Evolutionary conservation across 2,329 filamentous ascomycete genomes (phyloP), one percentile per base, ranked within the genome.

Genomic region (Ilyonectria sp.): DNA sequence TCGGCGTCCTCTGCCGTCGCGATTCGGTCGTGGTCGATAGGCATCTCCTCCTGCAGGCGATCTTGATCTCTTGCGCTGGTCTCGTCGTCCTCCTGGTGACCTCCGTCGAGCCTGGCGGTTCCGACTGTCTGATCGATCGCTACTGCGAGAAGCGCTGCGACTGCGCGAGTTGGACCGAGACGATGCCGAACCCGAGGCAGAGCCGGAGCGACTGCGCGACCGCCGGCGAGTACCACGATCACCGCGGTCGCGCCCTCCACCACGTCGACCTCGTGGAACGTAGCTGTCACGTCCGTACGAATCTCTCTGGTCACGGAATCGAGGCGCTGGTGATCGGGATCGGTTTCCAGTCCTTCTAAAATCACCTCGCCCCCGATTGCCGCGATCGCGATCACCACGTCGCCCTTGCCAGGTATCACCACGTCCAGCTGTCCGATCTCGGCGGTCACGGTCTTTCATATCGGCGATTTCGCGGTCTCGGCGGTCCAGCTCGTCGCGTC

Each of bases 391-490:
- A 67, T 89, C 85, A 44, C 86, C 85, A 60, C 86, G 84, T 67
- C 88, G 83, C 21, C 85, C 84, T 55, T 86, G 85, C 82, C 87
- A 88, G 44, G 83, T 84, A 67, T 89, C 88, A 21, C 84, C 83
- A 29, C 85, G 84, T 46, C 85, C 84, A 68, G 87, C 83, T 60
- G 84, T 82, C 70, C 87, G 82, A 53, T 87, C 86, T 67, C 86
- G 83, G 54, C 87, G 86, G 60, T 93, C 91, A 64, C 87, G 86
- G 64, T 92, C 90, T 77, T 93, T 89, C 60, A 94, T 84, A 46
- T 87, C 86, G 70, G 92, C 88, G 47, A 94, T 76, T 59, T 94
- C 91, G 68, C 90, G 90, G 67, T 96, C 93, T 64, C 93, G 90
- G 56, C 89, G 86, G 73, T 91, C 88, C 66, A 93, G 88, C 63